Evolutionary conservation across 2,329 filamentous ascomycete genomes (phyloP).

Genomic region (Coniochaeta sp.): DNA sequence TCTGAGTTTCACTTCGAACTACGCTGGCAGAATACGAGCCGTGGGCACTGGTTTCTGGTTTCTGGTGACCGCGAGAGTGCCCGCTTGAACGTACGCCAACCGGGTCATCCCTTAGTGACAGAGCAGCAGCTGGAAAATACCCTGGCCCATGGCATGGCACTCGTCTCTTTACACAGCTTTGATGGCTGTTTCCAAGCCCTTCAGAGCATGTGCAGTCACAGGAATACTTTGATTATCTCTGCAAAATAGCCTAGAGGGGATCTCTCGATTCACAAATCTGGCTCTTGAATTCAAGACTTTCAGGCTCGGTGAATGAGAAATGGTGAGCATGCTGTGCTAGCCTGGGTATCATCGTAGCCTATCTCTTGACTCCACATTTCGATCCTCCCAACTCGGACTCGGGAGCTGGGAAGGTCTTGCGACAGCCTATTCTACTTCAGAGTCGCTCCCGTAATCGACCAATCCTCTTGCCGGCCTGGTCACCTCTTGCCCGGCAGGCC

Average conservation of each 20-base stretch:
- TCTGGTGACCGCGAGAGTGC: too few relatives aligned
- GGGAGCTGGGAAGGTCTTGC: too few relatives aligned
- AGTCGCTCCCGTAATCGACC: constrained; percentile 1
- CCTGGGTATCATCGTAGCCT: background rate
- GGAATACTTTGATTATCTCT: background rate
- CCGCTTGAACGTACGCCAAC: too few relatives aligned
- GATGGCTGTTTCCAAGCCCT: too few relatives aligned
- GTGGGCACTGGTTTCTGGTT: too few relatives aligned
- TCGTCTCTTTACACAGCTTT: too few relatives aligned
- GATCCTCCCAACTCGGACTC: background rate
- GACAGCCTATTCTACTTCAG: background rate
- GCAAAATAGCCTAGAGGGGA: background rate
- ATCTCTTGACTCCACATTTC: background rate
- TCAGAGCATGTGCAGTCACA: background rate
- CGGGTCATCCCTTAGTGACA: too few relatives aligned
- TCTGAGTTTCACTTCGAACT: too few relatives aligned
- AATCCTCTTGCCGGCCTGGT: background rate
- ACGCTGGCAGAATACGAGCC: too few relatives aligned
- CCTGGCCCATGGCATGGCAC: too few relatives aligned
- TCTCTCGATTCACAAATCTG: background rate
- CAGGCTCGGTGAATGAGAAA: background rate
- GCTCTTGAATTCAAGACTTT: background rate
- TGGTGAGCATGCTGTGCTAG: background rate
- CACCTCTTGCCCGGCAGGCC: background rate
- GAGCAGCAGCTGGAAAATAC: too few relatives aligned